Conservation (phyloP, 2,329 filamentous ascomycete genomes). For the Aspergillus oerlinghausenensis region DNA sequence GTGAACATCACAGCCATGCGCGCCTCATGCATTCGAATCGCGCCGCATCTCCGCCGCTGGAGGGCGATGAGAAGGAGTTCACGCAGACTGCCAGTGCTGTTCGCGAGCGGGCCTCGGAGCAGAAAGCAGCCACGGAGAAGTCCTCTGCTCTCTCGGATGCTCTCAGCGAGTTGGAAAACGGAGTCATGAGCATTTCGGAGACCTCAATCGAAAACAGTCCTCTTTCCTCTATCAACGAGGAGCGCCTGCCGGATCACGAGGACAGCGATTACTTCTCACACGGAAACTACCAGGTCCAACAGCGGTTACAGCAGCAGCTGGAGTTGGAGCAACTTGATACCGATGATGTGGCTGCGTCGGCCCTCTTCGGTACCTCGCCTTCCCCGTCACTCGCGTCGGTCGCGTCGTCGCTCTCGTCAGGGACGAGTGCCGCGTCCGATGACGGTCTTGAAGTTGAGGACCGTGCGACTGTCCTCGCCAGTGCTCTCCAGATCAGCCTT, state of each 20-base stretch:
- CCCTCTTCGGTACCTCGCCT: constrained; percentile 39
- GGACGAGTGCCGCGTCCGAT: constrained; percentile 35
- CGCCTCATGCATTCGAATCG: constrained; percentile 60
- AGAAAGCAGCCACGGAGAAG: constrained; percentile 30
- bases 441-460: constrained; percentile 25
- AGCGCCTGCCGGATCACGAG: constrained; percentile 27
- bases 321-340: constrained; percentile 22
- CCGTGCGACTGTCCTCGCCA: constrained; percentile 14
- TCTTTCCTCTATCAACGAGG: constrained; percentile 26
- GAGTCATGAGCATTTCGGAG: constrained; percentile 23
- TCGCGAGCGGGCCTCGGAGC: constrained; percentile 50
- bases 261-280: constrained; percentile 35
- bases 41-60: constrained; percentile 80
- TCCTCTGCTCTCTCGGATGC: constrained; percentile 39
- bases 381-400: constrained; percentile 40
- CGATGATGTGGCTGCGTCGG: constrained; percentile 31
- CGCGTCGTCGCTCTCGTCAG: constrained; percentile 39
- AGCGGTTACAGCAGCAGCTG: constrained; percentile 13
- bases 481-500: constrained; percentile 28
- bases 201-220: constrained; percentile 30
- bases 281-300: constrained; percentile 19
- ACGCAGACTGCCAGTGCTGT: constrained; percentile 89
- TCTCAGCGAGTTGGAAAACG: constrained; percentile 35
- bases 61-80: constrained; percentile 94
- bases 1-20: constrained; percentile 52